Evolutionary conservation across 2,329 filamentous ascomycete genomes (phyloP).

Genomic region (Paraconiothyrium sp.): DNA sequence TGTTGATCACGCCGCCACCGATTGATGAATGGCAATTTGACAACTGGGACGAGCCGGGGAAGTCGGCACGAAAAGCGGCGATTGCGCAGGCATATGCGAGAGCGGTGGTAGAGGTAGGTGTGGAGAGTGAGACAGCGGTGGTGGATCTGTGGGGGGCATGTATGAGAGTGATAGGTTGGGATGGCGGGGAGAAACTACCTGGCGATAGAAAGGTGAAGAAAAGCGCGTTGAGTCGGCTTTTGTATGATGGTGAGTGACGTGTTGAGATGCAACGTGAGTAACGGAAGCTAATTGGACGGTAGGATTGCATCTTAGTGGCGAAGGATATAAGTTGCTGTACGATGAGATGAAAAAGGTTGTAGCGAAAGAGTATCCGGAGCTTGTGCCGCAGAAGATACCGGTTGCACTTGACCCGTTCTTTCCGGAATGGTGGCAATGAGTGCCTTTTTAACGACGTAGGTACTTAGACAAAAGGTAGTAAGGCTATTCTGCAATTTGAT

Average conservation of each 20-base stretch:
- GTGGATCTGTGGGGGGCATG: constrained; percentile 21
- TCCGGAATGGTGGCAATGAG: constrained; percentile 13
- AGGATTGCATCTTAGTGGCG: constrained; percentile 18
- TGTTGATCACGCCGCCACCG: constrained; percentile 17
- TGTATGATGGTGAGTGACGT: constrained; percentile 20
- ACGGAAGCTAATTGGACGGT: not conserved
- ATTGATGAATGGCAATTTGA: constrained; percentile 19
- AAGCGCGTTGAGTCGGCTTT: constrained; percentile 13
- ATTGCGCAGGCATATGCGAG: constrained; percentile 18
- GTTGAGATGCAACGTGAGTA: not conserved
- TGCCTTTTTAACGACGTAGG: not conserved
- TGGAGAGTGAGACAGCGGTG: constrained; percentile 10
- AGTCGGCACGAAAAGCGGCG: constrained; percentile 21
- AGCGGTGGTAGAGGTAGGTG: constrained; percentile 3
- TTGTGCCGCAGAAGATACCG: constrained; percentile 15
- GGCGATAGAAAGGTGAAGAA: constrained; percentile 17
- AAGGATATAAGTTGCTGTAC: constrained; percentile 18
- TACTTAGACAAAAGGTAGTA: not conserved
- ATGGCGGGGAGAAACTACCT: constrained; percentile 16
- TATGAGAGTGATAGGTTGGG: constrained; percentile 18
- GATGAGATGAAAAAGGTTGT: constrained; percentile 18
- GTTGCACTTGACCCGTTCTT: constrained; percentile 24
- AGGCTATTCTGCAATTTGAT: not conserved
- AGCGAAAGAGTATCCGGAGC: constrained; percentile 14
- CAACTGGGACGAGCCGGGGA: constrained; percentile 21